Evolutionary conservation across 164 flowering plant species (phyloP).

Genomic region (Tetrastigma voinierianum): DNA sequence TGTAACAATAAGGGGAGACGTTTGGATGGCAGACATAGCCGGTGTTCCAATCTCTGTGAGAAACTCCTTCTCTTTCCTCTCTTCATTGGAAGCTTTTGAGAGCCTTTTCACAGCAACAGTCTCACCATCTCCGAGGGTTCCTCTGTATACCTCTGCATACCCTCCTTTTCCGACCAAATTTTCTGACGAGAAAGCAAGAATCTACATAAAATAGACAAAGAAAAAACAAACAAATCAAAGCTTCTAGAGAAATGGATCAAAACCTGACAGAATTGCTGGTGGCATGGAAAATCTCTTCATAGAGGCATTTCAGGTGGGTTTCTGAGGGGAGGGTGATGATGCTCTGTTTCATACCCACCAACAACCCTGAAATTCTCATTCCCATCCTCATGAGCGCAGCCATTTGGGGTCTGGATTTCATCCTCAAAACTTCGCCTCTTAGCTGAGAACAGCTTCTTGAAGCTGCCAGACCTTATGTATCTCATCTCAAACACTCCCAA

Average conservation of each 20-base stretch:
- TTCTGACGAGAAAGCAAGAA: conserved; percentile 39
- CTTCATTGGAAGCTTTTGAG: conserved; percentile 53
- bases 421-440: conserved; percentile 40
- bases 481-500: conserved; percentile 27
- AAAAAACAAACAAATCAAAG: background rate
- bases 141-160: conserved; percentile 91
- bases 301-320: conserved; percentile 85
- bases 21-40: conserved; percentile 88
- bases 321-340: too few relatives aligned
- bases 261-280: conserved; percentile 76
- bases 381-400: conserved; percentile 8
- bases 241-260: background rate
- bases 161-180: conserved; percentile 94
- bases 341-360: conserved; percentile 10
- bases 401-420: conserved; percentile 14
- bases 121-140: conserved; percentile 59
- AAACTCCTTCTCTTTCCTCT: conserved; percentile 83
- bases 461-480: conserved; percentile 56
- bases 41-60: conserved; percentile 87
- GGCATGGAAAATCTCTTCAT: conserved; percentile 67
- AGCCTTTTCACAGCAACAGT: conserved; percentile 82
- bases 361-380: conserved; percentile 10
- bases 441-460: conserved; percentile 68
- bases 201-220: background rate
- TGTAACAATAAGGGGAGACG: conserved; percentile 74